Evolutionary conservation across 2,329 filamentous ascomycete species (phyloP), one percentile per base, ranked within the genome.

Genomic region (Nothopassalora personata): DNA sequence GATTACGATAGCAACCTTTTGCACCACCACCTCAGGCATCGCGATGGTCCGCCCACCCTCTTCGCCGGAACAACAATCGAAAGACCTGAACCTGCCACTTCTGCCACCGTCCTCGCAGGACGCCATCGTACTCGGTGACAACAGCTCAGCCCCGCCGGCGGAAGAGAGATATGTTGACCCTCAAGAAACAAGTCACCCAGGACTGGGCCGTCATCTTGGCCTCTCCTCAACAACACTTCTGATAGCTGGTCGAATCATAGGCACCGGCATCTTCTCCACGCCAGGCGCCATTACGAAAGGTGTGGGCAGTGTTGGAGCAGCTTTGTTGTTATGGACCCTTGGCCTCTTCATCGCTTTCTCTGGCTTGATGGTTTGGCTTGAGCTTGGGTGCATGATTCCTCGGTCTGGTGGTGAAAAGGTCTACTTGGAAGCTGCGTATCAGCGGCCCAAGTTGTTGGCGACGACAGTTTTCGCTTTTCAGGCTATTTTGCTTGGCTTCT

Each of bases 391-490:
- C 82, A 1, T 88, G 85, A 62, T 89, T 87, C 61, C 85, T 85
- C 1, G 87, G 81, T 68, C 81, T 2, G 86, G 86, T 0, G 80
- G 81, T 0, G 84, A 89, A 64, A 85, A 86, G 0, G 86, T 86
- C 0, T 88, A 87, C 63, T 77, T 89, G 0, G 86, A 89, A 64
- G 86, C 89, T 66, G 83, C 84, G 0, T 89, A 81, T 62, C 85
- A 85, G 1, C 78, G 83, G 1, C 86, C 86, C 0, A 81, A 78
- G 53, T 85, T 84, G 66, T 79, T 89, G 58, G 83, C 88, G 49
- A 84, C 86, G 0, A 83, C 83, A 0, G 77, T 83, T 0, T 88
- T 86, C 68, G 86, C 86, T 0, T 80, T 87, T 3, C 83, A 86
- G 67, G 80, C 80, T 0, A 83, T 88, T 1, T 68, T 86, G 0